Percentiles rank a stretch among this genome's conserved stretches.
Conservation (phyloP, 2,329 filamentous ascomycete genomes). For the Ascochyta fabae region DNA sequence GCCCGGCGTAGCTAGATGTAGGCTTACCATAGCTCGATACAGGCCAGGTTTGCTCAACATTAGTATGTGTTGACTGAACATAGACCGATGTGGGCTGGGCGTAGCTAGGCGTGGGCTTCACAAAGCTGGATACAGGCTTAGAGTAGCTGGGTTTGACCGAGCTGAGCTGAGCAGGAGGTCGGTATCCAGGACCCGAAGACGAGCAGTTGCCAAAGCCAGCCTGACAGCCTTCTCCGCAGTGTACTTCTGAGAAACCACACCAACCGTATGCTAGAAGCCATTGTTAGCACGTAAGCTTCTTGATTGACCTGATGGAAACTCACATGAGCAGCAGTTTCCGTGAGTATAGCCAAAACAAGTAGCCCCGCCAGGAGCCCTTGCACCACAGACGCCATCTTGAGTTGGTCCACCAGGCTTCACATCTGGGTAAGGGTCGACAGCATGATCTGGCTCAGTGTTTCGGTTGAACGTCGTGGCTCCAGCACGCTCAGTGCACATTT, state of each 20-base stretch:
- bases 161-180: background rate
- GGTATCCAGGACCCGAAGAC: background rate
- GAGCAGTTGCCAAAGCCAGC: constrained; percentile 7
- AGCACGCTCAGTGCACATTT: constrained; percentile 24
- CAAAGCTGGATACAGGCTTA: background rate
- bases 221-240: constrained; percentile 15
- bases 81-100: background rate
- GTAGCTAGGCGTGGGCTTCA: background rate
- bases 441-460: background rate
- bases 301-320: background rate
- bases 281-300: background rate
- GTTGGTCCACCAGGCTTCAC: background rate
- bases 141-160: background rate
- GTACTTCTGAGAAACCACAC: constrained; percentile 5
- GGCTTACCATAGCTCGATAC: background rate
- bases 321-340: constrained; percentile 21
- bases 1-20: background rate
- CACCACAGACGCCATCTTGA: constrained; percentile 15
- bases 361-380: background rate
- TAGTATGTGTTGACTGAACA: background rate
- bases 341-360: constrained; percentile 11
- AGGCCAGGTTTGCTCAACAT: background rate
- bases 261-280: constrained; percentile 1
- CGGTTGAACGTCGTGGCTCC: constrained; percentile 15
- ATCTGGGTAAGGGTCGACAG: background rate